Base-by-base conservation (phyloP, 495 filamentous ascomycete species). In the Beverwykella pulmonaria region DNA sequence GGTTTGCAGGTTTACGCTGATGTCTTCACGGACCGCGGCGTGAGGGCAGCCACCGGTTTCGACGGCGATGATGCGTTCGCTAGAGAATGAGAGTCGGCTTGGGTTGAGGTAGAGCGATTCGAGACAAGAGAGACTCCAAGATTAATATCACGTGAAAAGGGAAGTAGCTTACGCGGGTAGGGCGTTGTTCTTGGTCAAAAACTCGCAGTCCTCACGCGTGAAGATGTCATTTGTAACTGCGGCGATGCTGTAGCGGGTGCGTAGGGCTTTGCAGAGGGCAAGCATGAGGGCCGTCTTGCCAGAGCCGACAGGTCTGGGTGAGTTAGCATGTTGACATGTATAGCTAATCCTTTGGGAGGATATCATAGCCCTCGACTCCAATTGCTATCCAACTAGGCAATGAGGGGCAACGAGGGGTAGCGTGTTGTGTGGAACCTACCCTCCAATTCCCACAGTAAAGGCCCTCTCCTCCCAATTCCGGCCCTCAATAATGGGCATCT, bases 151-250 rank as follows among this genome's bases (percentile, higher is more conserved):
- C 22, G 26, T n/a, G 20, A 9, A 48, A 25, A 29, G 8, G 41
- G 15, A 22, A 4, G 49, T 2, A 19, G 32, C 63, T 29, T 76
- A 68, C 0, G 93, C 80, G 0, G 93, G 88, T 0, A 98, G 90
- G 27, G 94, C 94, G 64, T 82, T 78, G 83, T 97, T 83, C 47
- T 87, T 86, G 59, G 90, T 93, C 0, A 98, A 89, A 83, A 98
- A 98, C 74, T 98, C 94, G 78, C 91, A 91, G 79, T 98, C 94
- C 81, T 98, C 94, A 64, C 84, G 81, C 26, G 94, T 98, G 84
- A 98, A 98, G 83, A 98, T 98, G 81, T 98, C 94, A 81, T 98
- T 98, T 29, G 94, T 98, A 2, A 98, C 93, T 41, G 93, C 94
- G 3, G 94, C 94, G 69, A 98, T 88, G 72, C 88, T 92, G 81